These are phyloP conservation scores for Mycena chlorophos DNA, from an alignment of 768 basidiomycete species.

Conservation along the genomic window DNA sequence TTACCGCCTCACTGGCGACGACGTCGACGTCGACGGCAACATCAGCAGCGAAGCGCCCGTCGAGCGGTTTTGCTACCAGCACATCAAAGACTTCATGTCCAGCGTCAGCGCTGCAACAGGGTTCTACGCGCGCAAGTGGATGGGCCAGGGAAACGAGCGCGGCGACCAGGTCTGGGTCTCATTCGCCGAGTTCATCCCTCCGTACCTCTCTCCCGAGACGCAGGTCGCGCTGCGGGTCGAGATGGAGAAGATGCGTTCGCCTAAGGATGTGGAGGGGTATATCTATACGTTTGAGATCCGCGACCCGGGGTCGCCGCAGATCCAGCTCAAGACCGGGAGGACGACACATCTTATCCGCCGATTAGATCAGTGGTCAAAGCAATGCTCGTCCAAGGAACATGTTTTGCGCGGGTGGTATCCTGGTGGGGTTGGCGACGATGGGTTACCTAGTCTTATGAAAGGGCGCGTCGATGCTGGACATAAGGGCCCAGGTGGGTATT, in stretches of 20 bases:
- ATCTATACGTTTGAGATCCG: slow-evolving; percentile 83
- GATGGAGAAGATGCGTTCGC: slow-evolving; percentile 46
- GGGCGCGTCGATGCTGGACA: slow-evolving; percentile 63
- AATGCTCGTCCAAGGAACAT: slow-evolving; percentile 76
- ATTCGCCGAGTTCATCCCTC: slow-evolving; percentile 20
- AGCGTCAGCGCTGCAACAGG: slow-evolving; percentile 13
- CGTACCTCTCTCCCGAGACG: slow-evolving; percentile 22
- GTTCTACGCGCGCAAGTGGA: slow-evolving; percentile 22
- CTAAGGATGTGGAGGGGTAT: slow-evolving; percentile 66
- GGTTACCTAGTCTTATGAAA: slow-evolving; percentile 55
- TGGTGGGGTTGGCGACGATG: slow-evolving; percentile 44
- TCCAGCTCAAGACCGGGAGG: slow-evolving; percentile 80
- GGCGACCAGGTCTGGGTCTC: slow-evolving; percentile 22
- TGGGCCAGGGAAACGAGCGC: slow-evolving; percentile 16
- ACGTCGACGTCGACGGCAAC: slow-evolving; percentile 17
- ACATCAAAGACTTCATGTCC: slow-evolving; percentile 23
- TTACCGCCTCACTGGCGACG: slow-evolving; percentile 15
- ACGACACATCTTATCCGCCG: slow-evolving; percentile 71
- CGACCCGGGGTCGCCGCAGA: slow-evolving; percentile 32
- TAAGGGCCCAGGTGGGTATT: slow-evolving; percentile 49
- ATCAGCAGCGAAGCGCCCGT: slow-evolving; percentile 18
- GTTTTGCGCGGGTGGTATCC: slow-evolving; percentile 78
- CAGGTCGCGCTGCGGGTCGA: slow-evolving; percentile 23
- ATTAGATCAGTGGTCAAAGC: slow-evolving; percentile 78
- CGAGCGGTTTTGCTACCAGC: slow-evolving; percentile 22